phyloP scores from a whole-genome alignment of 106 monocot species.

The Dendrobium nobile region DNA sequence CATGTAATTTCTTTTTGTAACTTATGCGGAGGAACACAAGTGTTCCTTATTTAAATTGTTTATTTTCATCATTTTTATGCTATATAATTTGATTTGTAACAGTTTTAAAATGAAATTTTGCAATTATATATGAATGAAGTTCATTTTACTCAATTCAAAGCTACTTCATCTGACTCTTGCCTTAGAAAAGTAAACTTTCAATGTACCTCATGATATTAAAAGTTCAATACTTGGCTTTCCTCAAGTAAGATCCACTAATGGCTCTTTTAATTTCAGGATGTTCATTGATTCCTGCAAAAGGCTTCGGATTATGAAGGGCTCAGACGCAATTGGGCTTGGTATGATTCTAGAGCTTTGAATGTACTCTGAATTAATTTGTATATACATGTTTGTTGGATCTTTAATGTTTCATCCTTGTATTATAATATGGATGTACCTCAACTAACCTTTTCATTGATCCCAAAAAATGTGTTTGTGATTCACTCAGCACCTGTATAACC shows the following conservation, averaged over 20 bases:
- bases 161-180: neutral
- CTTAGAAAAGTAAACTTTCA: neutral
- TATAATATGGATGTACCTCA: too few species aligned
- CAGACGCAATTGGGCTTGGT: conserved; percentile 80
- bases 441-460: too few species aligned
- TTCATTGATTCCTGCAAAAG: conserved; percentile 59
- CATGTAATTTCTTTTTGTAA: neutral
- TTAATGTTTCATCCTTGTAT: neutral
- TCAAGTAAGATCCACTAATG: neutral
- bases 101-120: neutral
- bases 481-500: neutral
- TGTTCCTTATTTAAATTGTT: neutral
- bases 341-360: conserved; percentile 2
- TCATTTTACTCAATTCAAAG: neutral
- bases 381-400: neutral
- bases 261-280: conserved; percentile 31
- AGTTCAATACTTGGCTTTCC: neutral
- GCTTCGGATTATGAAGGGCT: conserved; percentile 75
- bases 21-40: neutral
- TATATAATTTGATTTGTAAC: neutral
- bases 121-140: neutral
- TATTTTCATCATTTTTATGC: neutral
- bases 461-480: too few species aligned
- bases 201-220: neutral
- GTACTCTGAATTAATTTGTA: neutral